Conservation (phyloP, 305 asterid genomes). For the Solanum hybrid region DNA sequence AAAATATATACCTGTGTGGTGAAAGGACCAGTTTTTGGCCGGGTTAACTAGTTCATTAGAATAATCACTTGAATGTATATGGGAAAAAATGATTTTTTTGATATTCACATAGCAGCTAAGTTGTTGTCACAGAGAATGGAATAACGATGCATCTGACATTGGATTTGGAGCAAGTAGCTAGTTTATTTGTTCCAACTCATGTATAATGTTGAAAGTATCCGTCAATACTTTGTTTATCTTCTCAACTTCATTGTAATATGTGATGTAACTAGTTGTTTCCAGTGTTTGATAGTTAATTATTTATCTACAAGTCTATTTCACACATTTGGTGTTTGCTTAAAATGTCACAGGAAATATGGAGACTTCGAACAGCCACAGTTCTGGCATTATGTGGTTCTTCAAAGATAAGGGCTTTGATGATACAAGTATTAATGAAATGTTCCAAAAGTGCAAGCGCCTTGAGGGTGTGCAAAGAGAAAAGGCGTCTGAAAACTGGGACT, state of each 20-base stretch:
- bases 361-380: constrained; percentile 39
- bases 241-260: neutral
- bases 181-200: neutral
- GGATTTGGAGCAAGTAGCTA: no score
- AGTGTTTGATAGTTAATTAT: neutral
- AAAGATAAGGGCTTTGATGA: constrained; percentile 83
- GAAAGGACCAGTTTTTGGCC: neutral
- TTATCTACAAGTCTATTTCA: neutral
- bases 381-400: constrained; percentile 91
- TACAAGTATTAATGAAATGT: constrained; percentile 53
- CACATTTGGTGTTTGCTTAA: neutral
- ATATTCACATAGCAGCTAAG: neutral
- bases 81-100: neutral
- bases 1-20: neutral
- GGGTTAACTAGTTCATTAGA: neutral
- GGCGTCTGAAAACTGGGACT: constrained; percentile 90
- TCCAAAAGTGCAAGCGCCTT: constrained; percentile 81
- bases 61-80: neutral
- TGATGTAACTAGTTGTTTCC: neutral
- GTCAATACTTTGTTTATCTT: neutral
- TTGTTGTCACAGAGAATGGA: neutral
- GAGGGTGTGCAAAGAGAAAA: constrained; percentile 49
- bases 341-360: constrained; percentile 58
- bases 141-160: neutral
- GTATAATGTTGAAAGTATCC: neutral